Conservation (phyloP, 179 eudicot species). For the Vitellaria paradoxa region DNA sequence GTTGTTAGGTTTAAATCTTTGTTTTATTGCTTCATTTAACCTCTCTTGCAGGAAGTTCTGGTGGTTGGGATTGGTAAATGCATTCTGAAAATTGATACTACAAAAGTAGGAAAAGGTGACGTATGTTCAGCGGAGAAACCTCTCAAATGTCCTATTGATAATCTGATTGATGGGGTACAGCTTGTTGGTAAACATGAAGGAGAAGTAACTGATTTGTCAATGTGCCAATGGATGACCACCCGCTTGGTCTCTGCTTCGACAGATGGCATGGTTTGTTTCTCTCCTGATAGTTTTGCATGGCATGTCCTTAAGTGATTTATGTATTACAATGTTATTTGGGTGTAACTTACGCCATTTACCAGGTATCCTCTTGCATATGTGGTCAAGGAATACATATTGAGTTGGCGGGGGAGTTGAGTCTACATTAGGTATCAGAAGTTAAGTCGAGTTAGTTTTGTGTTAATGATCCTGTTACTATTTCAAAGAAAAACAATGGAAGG, state of each 20-base stretch:
- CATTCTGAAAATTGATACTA: constrained; percentile 77
- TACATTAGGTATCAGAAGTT: background rate
- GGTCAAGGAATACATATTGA: background rate
- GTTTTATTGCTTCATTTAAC: background rate
- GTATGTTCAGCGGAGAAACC: constrained; percentile 79
- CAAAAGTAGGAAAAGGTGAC: constrained; percentile 82
- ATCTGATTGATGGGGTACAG: constrained; percentile 81
- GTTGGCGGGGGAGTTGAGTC: background rate
- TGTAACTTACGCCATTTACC: background rate
- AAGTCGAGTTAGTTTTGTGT: background rate
- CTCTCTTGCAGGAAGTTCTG: constrained; percentile 68
- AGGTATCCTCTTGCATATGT: background rate
- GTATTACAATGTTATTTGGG: background rate
- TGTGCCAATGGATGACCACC: constrained; percentile 99
- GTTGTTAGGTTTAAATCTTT: background rate
- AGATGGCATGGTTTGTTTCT: constrained; percentile 87
- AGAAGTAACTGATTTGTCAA: constrained; percentile 93
- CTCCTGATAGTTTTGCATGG: constrained; percentile 5
- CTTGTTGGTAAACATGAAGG: constrained; percentile 94
- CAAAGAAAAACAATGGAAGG: too few relatives aligned
- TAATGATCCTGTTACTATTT: background rate
- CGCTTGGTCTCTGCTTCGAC: constrained; percentile 93
- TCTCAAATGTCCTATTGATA: constrained; percentile 68
- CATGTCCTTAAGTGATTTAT: background rate
- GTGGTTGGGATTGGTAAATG: constrained; percentile 82